Evolutionary conservation across 1,284 basidiomycete genomes (phyloP).

Genomic region (Ceratobasidium sp.): DNA sequence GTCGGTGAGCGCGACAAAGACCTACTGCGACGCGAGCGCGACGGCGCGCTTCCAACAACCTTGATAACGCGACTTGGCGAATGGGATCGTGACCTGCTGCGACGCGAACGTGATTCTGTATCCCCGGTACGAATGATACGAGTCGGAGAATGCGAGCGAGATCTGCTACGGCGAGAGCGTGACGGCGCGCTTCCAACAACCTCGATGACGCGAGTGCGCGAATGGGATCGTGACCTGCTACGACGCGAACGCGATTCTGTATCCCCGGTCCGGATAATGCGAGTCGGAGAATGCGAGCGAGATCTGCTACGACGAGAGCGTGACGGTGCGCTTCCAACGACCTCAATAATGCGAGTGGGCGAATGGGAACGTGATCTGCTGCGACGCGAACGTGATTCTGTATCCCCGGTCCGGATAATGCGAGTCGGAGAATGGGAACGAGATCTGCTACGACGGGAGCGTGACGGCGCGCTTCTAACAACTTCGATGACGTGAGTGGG

Average conservation of each 20-base stretch:
- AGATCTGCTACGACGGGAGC: conserved; percentile 4
- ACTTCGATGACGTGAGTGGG: conserved; percentile 2
- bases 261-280: background rate
- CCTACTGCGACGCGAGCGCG: background rate
- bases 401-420: background rate
- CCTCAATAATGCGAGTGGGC: background rate
- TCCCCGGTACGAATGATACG: background rate
- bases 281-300: background rate
- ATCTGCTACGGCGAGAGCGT: background rate
- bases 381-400: background rate
- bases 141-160: background rate
- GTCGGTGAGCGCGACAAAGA: background rate
- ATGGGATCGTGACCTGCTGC: conserved; percentile 10
- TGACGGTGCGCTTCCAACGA: background rate
- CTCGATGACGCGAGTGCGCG: background rate
- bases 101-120: background rate
- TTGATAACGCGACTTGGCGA: background rate
- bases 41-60: conserved; percentile 13
- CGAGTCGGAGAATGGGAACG: background rate
- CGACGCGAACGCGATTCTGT: background rate
- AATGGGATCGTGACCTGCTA: conserved; percentile 9
- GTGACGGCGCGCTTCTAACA: background rate
- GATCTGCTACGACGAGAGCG: background rate
- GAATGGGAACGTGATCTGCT: background rate
- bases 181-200: background rate